phyloP scores from a whole-genome alignment of 2,329 filamentous ascomycete genomes.

The Xenosphaeropsis pyriputrescens region DNA sequence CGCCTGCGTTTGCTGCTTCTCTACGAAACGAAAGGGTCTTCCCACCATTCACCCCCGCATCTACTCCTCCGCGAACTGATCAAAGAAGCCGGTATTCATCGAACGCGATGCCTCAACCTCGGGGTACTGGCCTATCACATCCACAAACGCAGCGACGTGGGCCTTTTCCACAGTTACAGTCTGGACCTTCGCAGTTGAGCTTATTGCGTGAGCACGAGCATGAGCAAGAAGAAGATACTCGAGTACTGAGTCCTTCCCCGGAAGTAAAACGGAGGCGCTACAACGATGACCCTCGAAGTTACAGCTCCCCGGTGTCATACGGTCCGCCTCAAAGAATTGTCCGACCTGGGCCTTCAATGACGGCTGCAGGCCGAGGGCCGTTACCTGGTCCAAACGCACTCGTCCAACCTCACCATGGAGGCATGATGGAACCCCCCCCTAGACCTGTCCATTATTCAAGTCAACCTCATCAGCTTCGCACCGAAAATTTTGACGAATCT shows the following conservation, averaged over 20 bases:
- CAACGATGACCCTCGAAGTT: conserved; percentile 27
- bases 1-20: conserved; percentile 7
- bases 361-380: conserved; percentile 14
- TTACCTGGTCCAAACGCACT: conserved; percentile 10
- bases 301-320: conserved; percentile 22
- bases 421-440: conserved; percentile 16
- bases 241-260: conserved; percentile 27
- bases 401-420: conserved; percentile 4
- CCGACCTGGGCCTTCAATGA: conserved; percentile 14
- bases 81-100: conserved; percentile 7
- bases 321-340: conserved; percentile 10
- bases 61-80: conserved; percentile 3
- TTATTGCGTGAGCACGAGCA: conserved; percentile 13
- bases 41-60: conserved; percentile 7
- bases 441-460: conserved; percentile 11
- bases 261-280: conserved; percentile 50
- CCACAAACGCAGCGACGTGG: conserved; percentile 9
- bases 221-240: conserved; percentile 21
- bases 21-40: conserved; percentile 8
- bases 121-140: conserved; percentile 8
- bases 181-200: conserved; percentile 12
- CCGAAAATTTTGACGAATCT: conserved; percentile 16
- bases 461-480: conserved; percentile 7
- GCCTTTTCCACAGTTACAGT: conserved; percentile 10
- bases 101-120: conserved; percentile 9